phyloP scores from a whole-genome alignment of 2,329 filamentous ascomycete species.

The Xylariaceae sp. region DNA sequence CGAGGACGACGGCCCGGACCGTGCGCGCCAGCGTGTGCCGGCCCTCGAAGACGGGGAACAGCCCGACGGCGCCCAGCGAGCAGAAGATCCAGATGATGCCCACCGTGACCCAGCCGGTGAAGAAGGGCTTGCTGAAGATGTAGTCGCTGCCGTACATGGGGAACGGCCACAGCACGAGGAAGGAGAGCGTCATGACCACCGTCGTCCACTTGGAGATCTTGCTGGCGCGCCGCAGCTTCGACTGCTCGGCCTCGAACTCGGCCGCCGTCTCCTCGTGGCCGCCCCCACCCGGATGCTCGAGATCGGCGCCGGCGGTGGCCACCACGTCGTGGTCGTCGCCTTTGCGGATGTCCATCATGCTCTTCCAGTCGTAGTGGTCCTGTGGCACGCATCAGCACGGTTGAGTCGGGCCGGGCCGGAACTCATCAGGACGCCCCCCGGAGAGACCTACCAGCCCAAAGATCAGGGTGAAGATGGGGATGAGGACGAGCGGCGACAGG shows the following conservation, averaged over 20 bases:
- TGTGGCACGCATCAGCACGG: neutral
- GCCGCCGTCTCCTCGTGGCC: slow-evolving; percentile 41
- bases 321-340: slow-evolving; percentile 72
- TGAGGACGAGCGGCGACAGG: slow-evolving; percentile 65
- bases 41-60: slow-evolving; percentile 79
- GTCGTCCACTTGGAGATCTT: slow-evolving; percentile 41
- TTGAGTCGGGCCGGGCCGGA: neutral
- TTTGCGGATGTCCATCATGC: slow-evolving; percentile 71
- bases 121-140: slow-evolving; percentile 75
- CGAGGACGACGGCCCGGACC: slow-evolving; percentile 51
- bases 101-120: slow-evolving; percentile 71
- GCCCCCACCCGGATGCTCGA: slow-evolving; percentile 44
- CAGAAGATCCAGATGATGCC: slow-evolving; percentile 76
- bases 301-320: slow-evolving; percentile 53
- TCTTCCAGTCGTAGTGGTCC: slow-evolving; percentile 76
- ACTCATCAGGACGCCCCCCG: too few relatives aligned
- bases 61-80: slow-evolving; percentile 62
- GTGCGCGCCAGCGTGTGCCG: slow-evolving; percentile 58
- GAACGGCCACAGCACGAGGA: slow-evolving; percentile 85
- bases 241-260: slow-evolving; percentile 16
- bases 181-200: slow-evolving; percentile 56
- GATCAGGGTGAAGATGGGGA: slow-evolving; percentile 65
- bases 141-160: slow-evolving; percentile 81
- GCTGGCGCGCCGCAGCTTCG: slow-evolving; percentile 17
- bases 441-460: slow-evolving; percentile 43